Conservation (phyloP, 108 stramenopile species). For the Phaeodactylum tricornutum region DNA sequence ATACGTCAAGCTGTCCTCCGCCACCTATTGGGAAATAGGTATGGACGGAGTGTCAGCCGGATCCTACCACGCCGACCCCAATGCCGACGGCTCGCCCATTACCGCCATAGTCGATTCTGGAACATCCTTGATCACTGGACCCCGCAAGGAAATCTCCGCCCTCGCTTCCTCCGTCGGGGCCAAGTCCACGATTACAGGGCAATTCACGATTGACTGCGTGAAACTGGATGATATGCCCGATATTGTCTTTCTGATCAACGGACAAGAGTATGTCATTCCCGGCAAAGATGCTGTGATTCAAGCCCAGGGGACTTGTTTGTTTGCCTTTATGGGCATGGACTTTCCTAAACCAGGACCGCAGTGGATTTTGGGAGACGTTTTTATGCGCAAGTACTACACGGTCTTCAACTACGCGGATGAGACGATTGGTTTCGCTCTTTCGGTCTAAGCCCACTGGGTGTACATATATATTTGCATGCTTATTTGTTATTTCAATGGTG, state of each 20-base stretch:
- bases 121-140: slow-evolving; percentile 89
- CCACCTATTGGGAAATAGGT: slow-evolving; percentile 90
- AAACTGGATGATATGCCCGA: slow-evolving; percentile 58
- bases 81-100: slow-evolving; percentile 11
- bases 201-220: slow-evolving; percentile 90
- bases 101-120: slow-evolving; percentile 95
- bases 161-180: slow-evolving; percentile 81
- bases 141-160: slow-evolving; percentile 49
- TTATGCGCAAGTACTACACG: slow-evolving; percentile 97
- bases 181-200: slow-evolving; percentile 74
- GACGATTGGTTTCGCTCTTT: slow-evolving; percentile 83
- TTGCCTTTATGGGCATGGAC: slow-evolving; percentile 96
- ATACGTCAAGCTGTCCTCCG: slow-evolving; percentile 62
- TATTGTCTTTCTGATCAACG: slow-evolving; percentile 74
- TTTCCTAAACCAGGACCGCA: slow-evolving; percentile 66
- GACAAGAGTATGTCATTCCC: slow-evolving; percentile 68
- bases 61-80: slow-evolving; percentile 16
- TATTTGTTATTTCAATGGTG: too few species aligned
- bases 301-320: slow-evolving; percentile 73
- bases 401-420: slow-evolving; percentile 88
- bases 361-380: slow-evolving; percentile 98
- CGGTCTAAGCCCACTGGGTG: too few species aligned
- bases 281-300: slow-evolving; percentile 84
- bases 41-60: slow-evolving; percentile 63
- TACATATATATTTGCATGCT: too few species aligned